phyloP scores from a whole-genome alignment of 257 asterid genomes.

The Ballota nigra region DNA sequence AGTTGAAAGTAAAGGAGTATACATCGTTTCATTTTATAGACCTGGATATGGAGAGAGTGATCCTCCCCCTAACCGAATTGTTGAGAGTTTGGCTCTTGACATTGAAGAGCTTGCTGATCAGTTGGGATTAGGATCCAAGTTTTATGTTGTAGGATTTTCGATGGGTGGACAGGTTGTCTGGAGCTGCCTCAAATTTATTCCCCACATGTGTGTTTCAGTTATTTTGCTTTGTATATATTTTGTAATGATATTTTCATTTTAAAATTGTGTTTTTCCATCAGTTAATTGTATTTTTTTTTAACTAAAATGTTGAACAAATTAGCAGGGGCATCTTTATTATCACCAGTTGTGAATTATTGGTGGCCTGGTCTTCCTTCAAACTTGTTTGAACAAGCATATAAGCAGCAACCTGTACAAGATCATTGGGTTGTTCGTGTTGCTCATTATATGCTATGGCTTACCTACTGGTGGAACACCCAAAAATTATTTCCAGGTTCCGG shows the following conservation, averaged over 20 bases:
- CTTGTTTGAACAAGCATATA: slow-evolving; percentile 53
- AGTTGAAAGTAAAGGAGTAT: slow-evolving; percentile 56
- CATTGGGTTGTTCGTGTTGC: slow-evolving; percentile 82
- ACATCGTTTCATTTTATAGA: slow-evolving; percentile 76
- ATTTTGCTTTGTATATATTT: background rate
- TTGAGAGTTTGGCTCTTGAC: slow-evolving; percentile 63
- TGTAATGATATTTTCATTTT: background rate
- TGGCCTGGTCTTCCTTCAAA: slow-evolving; percentile 81
- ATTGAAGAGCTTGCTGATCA: slow-evolving; percentile 86
- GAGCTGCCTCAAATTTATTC: slow-evolving; percentile 87
- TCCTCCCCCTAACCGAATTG: slow-evolving; percentile 62
- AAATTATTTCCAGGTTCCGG: slow-evolving; percentile 56
- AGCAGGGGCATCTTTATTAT: slow-evolving; percentile 77
- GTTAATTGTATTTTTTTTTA: background rate
- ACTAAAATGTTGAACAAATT: slow-evolving; percentile 49
- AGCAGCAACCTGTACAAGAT: slow-evolving; percentile 47
- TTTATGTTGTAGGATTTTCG: slow-evolving; percentile 72
- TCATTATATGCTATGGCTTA: slow-evolving; percentile 79
- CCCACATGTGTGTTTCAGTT: slow-evolving; percentile 60
- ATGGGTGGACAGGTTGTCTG: slow-evolving; percentile 87
- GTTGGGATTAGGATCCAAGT: slow-evolving; percentile 72
- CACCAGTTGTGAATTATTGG: slow-evolving; percentile 82
- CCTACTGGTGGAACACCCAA: slow-evolving; percentile 92
- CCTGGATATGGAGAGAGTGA: slow-evolving; percentile 98
- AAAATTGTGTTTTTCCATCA: background rate